phyloP scores from a whole-genome alignment of 2,329 filamentous ascomycete genomes.

The Sarocladiaceae sp. region DNA sequence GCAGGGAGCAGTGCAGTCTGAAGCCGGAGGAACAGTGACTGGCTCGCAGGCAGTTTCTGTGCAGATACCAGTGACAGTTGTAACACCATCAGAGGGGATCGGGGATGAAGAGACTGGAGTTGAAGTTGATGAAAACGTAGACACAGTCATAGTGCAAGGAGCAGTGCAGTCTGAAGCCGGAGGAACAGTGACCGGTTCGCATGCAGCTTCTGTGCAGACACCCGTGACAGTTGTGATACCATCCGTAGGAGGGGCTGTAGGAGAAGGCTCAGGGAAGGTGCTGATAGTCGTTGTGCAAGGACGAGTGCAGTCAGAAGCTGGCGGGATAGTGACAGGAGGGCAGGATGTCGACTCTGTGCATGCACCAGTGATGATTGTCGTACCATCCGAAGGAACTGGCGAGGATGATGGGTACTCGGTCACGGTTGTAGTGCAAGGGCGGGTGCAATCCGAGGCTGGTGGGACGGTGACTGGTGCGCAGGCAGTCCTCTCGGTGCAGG shows the following conservation, averaged over 20 bases:
- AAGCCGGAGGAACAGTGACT: too few species aligned
- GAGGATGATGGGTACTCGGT: background rate
- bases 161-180: background rate
- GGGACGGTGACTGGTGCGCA: too few species aligned
- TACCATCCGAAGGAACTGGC: background rate
- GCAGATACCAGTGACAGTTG: background rate
- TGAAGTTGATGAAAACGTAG: background rate
- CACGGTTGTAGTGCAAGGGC: background rate
- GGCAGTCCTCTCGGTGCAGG: too few species aligned
- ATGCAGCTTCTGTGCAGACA: background rate
- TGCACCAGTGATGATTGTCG: background rate
- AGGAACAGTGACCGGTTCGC: too few species aligned
- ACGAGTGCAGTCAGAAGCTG: background rate
- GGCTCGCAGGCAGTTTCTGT: too few species aligned
- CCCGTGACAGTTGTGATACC: background rate
- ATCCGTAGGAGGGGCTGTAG: background rate
- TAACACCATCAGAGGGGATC: background rate
- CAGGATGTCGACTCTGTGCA: background rate
- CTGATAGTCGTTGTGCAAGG: background rate
- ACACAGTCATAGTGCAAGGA: background rate
- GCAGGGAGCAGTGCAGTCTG: background rate
- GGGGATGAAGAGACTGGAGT: background rate
- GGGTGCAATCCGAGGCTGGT: too few species aligned
- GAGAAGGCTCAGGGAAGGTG: background rate
- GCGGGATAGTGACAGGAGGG: background rate